Conservation (phyloP, 208 protist genomes). For the Leishmania arabica region DNA sequence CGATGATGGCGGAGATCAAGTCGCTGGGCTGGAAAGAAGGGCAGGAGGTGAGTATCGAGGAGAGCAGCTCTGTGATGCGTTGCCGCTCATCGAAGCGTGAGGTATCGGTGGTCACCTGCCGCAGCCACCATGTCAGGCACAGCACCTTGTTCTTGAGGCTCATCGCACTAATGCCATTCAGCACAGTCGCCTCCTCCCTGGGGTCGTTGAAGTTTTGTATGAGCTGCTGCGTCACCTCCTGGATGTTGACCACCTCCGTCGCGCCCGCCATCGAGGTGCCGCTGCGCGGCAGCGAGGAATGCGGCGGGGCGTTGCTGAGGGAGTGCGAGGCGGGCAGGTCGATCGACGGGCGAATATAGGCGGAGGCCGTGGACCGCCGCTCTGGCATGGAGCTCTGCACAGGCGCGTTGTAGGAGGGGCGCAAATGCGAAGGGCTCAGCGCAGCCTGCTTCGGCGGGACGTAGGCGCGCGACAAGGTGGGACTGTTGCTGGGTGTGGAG, state of each 20-base stretch:
- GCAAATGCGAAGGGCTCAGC: slow-evolving; percentile 16
- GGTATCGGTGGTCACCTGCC: slow-evolving; percentile 58
- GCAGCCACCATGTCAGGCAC: slow-evolving; percentile 86
- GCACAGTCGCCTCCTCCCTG: slow-evolving; percentile 42
- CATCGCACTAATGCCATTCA: slow-evolving; percentile 57
- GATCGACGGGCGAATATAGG: slow-evolving; percentile 8
- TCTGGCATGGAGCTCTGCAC: background rate
- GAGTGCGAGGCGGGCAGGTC: slow-evolving; percentile 16
- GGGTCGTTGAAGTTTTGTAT: slow-evolving; percentile 70
- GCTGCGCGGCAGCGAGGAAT: slow-evolving; percentile 17
- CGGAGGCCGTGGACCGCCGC: slow-evolving; percentile 1
- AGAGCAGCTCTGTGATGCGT: slow-evolving; percentile 60
- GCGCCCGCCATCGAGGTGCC: slow-evolving; percentile 23
- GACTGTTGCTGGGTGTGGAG: slow-evolving; percentile 13
- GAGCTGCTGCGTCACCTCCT: slow-evolving; percentile 62
- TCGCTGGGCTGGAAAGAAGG: slow-evolving; percentile 39
- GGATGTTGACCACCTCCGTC: slow-evolving; percentile 68
- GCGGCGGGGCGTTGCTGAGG: slow-evolving; percentile 6
- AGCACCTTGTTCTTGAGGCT: slow-evolving; percentile 71
- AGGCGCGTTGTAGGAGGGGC: slow-evolving; percentile 10
- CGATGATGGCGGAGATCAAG: slow-evolving; percentile 55
- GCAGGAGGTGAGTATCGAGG: slow-evolving; percentile 49
- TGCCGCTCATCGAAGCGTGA: slow-evolving; percentile 61
- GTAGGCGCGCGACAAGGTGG: slow-evolving; percentile 6
- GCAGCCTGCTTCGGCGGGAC: slow-evolving; percentile 15